phyloP scores from a whole-genome alignment of 2,329 filamentous ascomycete genomes.

The Orbilia oligospora region DNA sequence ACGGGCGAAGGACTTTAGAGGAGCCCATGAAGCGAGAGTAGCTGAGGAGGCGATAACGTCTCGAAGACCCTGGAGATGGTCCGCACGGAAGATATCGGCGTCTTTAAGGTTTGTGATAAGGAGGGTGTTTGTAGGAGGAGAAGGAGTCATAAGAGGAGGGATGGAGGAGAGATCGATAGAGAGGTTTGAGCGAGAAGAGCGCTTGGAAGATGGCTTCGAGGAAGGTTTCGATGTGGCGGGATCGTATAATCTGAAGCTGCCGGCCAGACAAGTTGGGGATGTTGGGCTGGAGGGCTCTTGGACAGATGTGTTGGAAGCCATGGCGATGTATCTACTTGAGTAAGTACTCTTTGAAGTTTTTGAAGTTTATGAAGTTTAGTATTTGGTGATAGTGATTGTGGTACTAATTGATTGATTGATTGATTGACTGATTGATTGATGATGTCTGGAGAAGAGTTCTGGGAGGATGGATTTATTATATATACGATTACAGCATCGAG shows the following conservation, averaged over 20 bases:
- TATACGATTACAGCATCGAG: background rate
- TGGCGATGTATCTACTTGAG: slow-evolving; percentile 11
- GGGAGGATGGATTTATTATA: slow-evolving; percentile 15
- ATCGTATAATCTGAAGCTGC: slow-evolving; percentile 53
- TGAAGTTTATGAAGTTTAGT: background rate
- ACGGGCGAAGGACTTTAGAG: slow-evolving; percentile 84
- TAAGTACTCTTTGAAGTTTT: background rate
- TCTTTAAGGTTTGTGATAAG: slow-evolving; percentile 85
- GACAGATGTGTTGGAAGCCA: slow-evolving; percentile 48
- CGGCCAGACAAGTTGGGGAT: slow-evolving; percentile 39
- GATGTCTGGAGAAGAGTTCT: background rate
- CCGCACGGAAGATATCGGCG: slow-evolving; percentile 79
- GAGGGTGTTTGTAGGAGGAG: slow-evolving; percentile 84
- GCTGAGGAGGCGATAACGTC: slow-evolving; percentile 79
- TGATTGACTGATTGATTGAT: slow-evolving; percentile 9
- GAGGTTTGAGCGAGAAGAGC: slow-evolving; percentile 67
- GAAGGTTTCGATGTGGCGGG: slow-evolving; percentile 17
- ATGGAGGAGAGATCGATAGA: slow-evolving; percentile 81
- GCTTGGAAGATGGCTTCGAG: slow-evolving; percentile 41
- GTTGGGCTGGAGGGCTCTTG: slow-evolving; percentile 52
- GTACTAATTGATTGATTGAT: slow-evolving; percentile 12
- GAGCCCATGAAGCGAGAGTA: slow-evolving; percentile 81
- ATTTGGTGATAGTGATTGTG: background rate
- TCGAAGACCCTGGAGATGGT: slow-evolving; percentile 81
- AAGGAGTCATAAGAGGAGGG: slow-evolving; percentile 78